phyloP scores from a whole-genome alignment of 2,329 filamentous ascomycete genomes.

The Arachnomyces sp. region DNA sequence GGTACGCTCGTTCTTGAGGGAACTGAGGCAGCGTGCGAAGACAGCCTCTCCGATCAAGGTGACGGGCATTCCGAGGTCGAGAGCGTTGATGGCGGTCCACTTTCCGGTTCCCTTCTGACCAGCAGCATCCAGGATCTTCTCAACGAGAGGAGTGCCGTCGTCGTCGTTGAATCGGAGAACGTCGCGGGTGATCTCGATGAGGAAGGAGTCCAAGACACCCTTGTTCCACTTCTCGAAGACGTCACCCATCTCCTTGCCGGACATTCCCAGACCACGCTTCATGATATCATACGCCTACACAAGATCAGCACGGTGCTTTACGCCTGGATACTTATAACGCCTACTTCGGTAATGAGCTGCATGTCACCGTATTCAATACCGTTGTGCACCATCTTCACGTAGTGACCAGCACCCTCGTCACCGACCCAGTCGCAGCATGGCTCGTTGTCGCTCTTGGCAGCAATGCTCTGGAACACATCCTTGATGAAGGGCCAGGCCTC shows the following conservation, averaged over 20 bases:
- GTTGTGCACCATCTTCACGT: conserved; percentile 99
- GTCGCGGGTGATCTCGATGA: conserved; percentile 97
- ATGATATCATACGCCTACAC: conserved; percentile 94
- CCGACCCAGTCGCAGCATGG: conserved; percentile 99
- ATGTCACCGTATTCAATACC: conserved; percentile 99
- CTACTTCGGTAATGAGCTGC: conserved; percentile 98
- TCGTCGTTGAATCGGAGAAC: conserved; percentile 98
- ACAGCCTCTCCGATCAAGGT: conserved; percentile 97
- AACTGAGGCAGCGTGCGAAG: conserved; percentile 86
- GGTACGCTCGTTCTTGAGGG: conserved; percentile 85
- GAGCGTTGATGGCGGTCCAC: conserved; percentile 98
- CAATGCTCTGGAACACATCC: conserved; percentile 96
- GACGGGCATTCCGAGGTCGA: conserved; percentile 97
- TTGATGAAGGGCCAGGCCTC: conserved; percentile 97
- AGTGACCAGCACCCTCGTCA: conserved; percentile 98
- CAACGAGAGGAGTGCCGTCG: conserved; percentile 78
- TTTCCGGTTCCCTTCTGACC: conserved; percentile 99
- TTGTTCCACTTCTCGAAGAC: conserved; percentile 96
- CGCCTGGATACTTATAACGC: conserved; percentile 22
- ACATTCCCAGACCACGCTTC: conserved; percentile 90
- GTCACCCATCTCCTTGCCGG: conserved; percentile 90
- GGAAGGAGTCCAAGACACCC: conserved; percentile 96
- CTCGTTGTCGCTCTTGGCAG: conserved; percentile 95
- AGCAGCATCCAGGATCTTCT: conserved; percentile 98
- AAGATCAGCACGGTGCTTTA: neutral